Conservation (phyloP, 2,329 filamentous ascomycete genomes). For the Colletotrichum tabaci region DNA sequence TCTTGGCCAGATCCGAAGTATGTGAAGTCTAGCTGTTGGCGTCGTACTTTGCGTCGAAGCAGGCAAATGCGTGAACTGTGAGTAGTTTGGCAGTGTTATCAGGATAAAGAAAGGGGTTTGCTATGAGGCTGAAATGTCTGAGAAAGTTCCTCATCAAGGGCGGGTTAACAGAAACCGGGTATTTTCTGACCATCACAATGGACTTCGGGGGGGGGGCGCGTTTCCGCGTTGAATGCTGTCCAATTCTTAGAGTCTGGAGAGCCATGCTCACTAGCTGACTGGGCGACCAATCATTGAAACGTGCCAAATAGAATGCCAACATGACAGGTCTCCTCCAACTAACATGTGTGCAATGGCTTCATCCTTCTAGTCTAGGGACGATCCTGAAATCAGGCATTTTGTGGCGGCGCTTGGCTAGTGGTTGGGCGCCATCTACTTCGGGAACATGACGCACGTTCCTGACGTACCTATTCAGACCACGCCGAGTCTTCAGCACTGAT, state of each 20-base stretch:
- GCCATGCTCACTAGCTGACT: neutral
- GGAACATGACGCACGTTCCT: constrained; percentile 7
- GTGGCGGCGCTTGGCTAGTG: neutral
- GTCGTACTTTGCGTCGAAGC: no score
- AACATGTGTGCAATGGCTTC: neutral
- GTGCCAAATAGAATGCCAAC: neutral
- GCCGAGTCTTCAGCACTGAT: constrained; percentile 9
- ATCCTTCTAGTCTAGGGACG: neutral
- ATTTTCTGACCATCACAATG: no score
- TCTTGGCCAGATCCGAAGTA: neutral
- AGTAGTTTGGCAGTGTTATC: no score
- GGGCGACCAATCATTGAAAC: neutral
- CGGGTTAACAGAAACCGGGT: no score
- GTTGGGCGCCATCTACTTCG: neutral
- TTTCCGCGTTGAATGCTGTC: neutral
- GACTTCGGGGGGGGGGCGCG: no score
- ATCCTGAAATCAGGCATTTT: neutral
- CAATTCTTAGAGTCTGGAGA: neutral
- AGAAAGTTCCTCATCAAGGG: no score
- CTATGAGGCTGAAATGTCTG: no score
- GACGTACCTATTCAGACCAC: constrained; percentile 15
- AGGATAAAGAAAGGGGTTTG: no score
- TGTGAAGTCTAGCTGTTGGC: no score
- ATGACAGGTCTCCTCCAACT: neutral
- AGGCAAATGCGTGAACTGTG: no score